Evolutionary conservation across 2,329 filamentous ascomycete genomes (phyloP), one percentile per base, ranked within the genome.

Genomic region (Tolypocladium amazonense): DNA sequence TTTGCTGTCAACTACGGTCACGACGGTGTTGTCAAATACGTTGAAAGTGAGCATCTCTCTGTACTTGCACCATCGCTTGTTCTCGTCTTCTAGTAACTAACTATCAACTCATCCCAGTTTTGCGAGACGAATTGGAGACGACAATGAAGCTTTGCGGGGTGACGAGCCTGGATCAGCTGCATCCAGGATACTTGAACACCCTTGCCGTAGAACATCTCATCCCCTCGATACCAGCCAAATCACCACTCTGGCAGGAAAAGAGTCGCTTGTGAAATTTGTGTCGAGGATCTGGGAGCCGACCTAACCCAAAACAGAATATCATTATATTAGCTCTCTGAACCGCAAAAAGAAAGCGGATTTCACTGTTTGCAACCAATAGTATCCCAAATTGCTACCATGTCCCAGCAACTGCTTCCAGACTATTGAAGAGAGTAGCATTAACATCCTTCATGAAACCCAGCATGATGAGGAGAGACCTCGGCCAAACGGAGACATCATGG

Each of bases 131-230:
- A 68, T 70, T 88, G 4, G 80, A 85, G 64, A 86, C 82, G 2
- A 84, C 84, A 2, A 88, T 88, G 86, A 79, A 81, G 33, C 77
- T 88, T 69, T 81, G 86, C 60, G 86, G 86, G 2, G 77, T 88
- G 39, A 87, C 83, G 1, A 78, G 81, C 62, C 71, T 88, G 12
- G 77, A 81, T 58, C 78, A 87, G 67, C 77, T 85, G 6, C 80
- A 86, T 63, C 83, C 85, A 0, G 84, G 85, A 0, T 73, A 87
- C 68, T 70, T 88, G 30, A 86, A 87, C 60, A 80, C 79, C 0
- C 68, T 74, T n/a, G 76, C 73, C 1, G 72, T 81, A 6, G 78
- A 81, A 62, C 76, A 80, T 60, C 64, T 79, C 52, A 71, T 80
- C 20, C 77, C 78, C 2, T 66, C 56, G 0, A 33, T 6, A 20